phyloP scores from a whole-genome alignment of 192 early-diverging fungal genomes.

The Backusella australiensis region DNA sequence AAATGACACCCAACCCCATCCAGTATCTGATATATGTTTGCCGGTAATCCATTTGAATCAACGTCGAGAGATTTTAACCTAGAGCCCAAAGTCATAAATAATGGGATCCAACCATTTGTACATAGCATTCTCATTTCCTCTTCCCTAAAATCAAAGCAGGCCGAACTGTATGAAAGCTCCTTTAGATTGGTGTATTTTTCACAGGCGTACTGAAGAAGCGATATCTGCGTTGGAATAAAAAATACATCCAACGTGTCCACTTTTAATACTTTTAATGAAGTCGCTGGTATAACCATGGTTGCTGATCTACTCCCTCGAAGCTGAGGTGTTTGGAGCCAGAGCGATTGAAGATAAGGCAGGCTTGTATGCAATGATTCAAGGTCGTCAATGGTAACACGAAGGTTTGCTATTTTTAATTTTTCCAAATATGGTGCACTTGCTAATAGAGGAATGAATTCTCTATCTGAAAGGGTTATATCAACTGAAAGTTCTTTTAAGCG shows the following conservation, averaged over 20 bases:
- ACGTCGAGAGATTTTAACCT: neutral
- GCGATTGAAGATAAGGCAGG: neutral
- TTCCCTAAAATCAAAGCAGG: neutral
- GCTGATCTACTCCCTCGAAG: neutral
- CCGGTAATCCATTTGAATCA: neutral
- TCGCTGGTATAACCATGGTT: neutral
- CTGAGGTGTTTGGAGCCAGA: neutral
- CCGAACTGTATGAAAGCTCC: neutral
- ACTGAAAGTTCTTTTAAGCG: neutral
- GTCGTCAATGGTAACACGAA: neutral
- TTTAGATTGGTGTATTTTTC: neutral
- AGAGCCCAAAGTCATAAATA: neutral
- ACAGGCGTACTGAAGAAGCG: neutral
- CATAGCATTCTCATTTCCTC: neutral
- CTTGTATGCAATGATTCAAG: neutral
- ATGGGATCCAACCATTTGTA: neutral
- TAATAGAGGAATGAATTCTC: neutral
- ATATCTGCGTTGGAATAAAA: neutral
- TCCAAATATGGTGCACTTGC: neutral
- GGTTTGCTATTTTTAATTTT: conserved; percentile 5
- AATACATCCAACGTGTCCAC: neutral
- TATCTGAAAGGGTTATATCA: neutral
- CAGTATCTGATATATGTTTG: neutral
- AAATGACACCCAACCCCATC: neutral
- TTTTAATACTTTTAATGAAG: neutral